Evolutionary conservation across 441 rosid genomes (phyloP).

Genomic region (Pelargonium citronellum): DNA sequence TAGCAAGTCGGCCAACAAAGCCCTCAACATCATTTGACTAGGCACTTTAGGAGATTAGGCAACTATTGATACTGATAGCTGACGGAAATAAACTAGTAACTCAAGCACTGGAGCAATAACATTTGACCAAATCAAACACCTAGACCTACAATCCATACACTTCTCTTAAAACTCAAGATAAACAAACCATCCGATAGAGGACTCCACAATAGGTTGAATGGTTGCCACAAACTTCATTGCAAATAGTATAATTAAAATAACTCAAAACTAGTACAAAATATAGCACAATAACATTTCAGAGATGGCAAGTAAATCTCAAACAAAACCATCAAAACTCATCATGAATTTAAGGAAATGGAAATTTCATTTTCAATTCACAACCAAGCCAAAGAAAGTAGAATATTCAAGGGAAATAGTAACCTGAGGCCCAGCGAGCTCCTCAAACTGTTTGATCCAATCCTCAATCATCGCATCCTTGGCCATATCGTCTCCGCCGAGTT

Average conservation of each 20-base stretch:
- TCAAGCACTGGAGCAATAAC: background rate
- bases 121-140: background rate
- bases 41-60: background rate
- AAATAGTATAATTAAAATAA: background rate
- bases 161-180: background rate
- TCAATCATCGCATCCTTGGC: conserved; percentile 60
- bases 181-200: background rate
- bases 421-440: conserved; percentile 76
- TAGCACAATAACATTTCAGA: background rate
- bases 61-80: background rate
- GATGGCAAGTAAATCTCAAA: background rate
- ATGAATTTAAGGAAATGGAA: background rate
- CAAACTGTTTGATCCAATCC: conserved; percentile 94
- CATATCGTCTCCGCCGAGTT: conserved; percentile 40
- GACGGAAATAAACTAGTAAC: background rate
- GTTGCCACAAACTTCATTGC: background rate
- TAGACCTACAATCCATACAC: background rate
- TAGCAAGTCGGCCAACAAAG: background rate
- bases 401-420: conserved; percentile 26
- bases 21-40: background rate
- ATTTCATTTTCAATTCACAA: background rate
- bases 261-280: background rate
- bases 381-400: background rate
- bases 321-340: background rate
- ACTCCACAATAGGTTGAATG: background rate